phyloP scores from a whole-genome alignment of 169 alveolate species.

The Plasmodium chabaudi region DNA sequence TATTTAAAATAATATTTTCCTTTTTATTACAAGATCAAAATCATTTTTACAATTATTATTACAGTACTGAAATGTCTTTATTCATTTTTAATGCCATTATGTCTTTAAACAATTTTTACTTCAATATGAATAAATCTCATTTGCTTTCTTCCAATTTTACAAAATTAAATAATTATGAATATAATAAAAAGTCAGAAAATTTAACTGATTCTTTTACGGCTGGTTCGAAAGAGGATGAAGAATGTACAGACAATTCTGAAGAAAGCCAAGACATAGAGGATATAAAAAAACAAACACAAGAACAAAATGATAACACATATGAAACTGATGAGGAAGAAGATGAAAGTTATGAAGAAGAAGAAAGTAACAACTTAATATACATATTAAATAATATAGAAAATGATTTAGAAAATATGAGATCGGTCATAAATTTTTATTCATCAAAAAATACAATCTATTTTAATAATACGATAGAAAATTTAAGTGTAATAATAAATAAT shows the following conservation, averaged over 20 bases:
- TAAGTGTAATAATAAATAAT: slow-evolving; percentile 10
- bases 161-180: slow-evolving; percentile 8
- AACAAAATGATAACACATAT: not conserved
- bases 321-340: not conserved
- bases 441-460: slow-evolving; percentile 37
- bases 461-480: slow-evolving; percentile 22
- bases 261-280: not conserved
- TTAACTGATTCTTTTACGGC: not conserved
- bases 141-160: slow-evolving; percentile 28
- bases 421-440: not conserved
- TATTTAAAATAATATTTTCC: slow-evolving; percentile 26
- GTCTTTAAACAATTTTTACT: slow-evolving; percentile 35
- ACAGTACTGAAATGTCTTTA: slow-evolving; percentile 35
- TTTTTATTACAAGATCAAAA: slow-evolving; percentile 58
- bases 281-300: not conserved
- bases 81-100: slow-evolving; percentile 62
- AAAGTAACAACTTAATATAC: not conserved
- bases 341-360: not conserved
- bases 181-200: not conserved
- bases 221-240: not conserved
- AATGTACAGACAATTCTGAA: not conserved
- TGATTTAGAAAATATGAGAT: slow-evolving; percentile 1
- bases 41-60: slow-evolving; percentile 63
- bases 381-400: slow-evolving; percentile 8
- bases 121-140: slow-evolving; percentile 16